phyloP scores from a whole-genome alignment of 495 filamentous ascomycete genomes.

The Apodospora peruviana region DNA sequence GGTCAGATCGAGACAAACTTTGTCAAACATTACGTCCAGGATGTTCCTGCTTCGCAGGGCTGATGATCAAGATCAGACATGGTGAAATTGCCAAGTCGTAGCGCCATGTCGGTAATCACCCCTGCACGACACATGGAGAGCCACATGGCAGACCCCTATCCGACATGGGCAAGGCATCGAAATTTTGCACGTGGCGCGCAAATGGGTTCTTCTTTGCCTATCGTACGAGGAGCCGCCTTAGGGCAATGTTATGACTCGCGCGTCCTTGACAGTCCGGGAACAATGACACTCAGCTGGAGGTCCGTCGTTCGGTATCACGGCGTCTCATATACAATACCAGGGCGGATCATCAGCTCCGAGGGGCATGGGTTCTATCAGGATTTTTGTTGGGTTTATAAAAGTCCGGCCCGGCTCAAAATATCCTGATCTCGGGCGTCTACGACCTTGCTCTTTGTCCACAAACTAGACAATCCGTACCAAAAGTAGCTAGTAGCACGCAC shows the following conservation, averaged over 20 bases:
- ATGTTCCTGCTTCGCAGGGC: background rate
- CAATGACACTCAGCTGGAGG: no score
- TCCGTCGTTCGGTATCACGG: no score
- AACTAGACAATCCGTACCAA: no score
- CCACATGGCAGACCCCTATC: background rate
- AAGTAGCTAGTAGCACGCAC: no score
- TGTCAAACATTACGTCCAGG: background rate
- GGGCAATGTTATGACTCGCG: constrained; percentile 7
- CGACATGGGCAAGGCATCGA: background rate
- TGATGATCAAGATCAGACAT: background rate
- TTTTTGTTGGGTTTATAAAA: no score
- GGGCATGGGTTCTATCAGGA: no score
- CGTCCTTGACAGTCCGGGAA: no score
- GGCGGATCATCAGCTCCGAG: no score
- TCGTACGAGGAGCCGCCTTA: constrained; percentile 9
- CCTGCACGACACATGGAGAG: background rate
- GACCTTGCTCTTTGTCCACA: no score
- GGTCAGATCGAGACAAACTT: background rate
- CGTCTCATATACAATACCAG: no score
- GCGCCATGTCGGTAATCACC: background rate
- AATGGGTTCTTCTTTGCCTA: background rate
- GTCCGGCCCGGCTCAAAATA: no score
- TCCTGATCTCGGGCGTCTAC: no score
- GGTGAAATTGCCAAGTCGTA: background rate
- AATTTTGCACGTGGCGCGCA: background rate